Evolutionary conservation across 1,284 basidiomycete species (phyloP), one percentile per base, ranked within the genome.

Genomic region (Cryptococcus jaspeensis): DNA sequence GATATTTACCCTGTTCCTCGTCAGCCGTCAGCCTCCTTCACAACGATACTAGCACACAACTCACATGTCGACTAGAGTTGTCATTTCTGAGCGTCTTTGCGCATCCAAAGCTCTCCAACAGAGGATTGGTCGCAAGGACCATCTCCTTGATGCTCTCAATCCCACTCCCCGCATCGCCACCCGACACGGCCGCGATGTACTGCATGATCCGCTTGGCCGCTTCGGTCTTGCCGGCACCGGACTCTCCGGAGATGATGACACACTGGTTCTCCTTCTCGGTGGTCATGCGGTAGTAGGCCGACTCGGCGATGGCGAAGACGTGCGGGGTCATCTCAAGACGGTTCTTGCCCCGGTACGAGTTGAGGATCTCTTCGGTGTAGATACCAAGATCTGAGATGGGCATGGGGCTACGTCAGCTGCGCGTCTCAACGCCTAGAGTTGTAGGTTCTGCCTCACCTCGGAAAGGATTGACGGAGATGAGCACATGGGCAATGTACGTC

Each of bases 251-350:
- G 72, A 99, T 99, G 79, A 99, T 99, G 56, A 99, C 95, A 77
- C 96, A 99, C 81, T 99, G 96, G 75, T 99, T 99, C 80, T 99
- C 95, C 76, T 95, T 89, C 80, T 99, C 98, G 32, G 93, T 92
- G 63, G 92, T 94, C 96, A 99, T 99, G 77, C 96, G 93, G 81
- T 99, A 99, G 81, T 98, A 99, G 12, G 93, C 88, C 53, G 89
- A 85, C 81, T 99, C 96, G 42, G 96, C 96, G 65, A 99, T 96
- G 63, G 89, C 84, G 79, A 96, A 99, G 44, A 99, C 96, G 80
- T 99, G 96, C 2, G 96, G 96, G 4, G 95, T 88, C 65, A 98
- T 90, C 79, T 99, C 96, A 52, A 99, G 86, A 67, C 96, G 85
- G 77, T 99, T 99, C 86, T 99, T 99, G 71, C 94, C 93, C 63